phyloP scores from a whole-genome alignment of 2,329 filamentous ascomycete genomes.

The Ciborinia camelliae region DNA sequence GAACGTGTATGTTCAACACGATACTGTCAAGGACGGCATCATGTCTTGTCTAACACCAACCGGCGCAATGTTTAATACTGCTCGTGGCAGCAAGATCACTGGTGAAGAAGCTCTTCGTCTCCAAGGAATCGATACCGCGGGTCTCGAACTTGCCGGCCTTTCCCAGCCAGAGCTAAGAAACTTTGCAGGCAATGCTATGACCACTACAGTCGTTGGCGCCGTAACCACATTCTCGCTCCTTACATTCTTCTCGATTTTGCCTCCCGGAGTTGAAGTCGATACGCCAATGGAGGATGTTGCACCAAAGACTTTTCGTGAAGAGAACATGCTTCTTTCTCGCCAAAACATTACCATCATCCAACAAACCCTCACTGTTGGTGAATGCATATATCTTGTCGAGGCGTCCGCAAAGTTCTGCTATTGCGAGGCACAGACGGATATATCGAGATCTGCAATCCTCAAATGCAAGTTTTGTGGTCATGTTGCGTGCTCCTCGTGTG shows the following conservation, averaged over 20 bases:
- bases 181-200: conserved; percentile 78
- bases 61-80: conserved; percentile 59
- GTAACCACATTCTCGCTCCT: conserved; percentile 54
- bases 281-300: not conserved
- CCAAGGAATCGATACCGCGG: conserved; percentile 65
- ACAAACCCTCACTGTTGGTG: conserved; percentile 17
- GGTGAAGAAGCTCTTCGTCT: conserved; percentile 61
- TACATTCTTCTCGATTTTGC: conserved; percentile 14
- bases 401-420: conserved; percentile 48
- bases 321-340: not conserved
- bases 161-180: conserved; percentile 60
- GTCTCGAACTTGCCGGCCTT: conserved; percentile 62
- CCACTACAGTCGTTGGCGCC: conserved; percentile 65
- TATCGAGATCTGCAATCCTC: conserved; percentile 42
- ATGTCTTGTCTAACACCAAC: conserved; percentile 65
- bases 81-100: conserved; percentile 56
- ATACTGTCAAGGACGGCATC: conserved; percentile 51
- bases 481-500: conserved; percentile 52
- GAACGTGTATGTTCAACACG: conserved; percentile 61
- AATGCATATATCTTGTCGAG: conserved; percentile 27
- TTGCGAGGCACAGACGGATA: conserved; percentile 51
- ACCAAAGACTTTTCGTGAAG: not conserved
- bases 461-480: conserved; percentile 51
- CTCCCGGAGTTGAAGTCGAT: conserved; percentile 15
- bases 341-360: conserved; percentile 16